A percentile compares a stretch with the other conserved stretches of the same genome.
These are phyloP conservation scores for Neltuma alba DNA, from an alignment of 306 rosid genomes.

Conservation along the genomic window DNA sequence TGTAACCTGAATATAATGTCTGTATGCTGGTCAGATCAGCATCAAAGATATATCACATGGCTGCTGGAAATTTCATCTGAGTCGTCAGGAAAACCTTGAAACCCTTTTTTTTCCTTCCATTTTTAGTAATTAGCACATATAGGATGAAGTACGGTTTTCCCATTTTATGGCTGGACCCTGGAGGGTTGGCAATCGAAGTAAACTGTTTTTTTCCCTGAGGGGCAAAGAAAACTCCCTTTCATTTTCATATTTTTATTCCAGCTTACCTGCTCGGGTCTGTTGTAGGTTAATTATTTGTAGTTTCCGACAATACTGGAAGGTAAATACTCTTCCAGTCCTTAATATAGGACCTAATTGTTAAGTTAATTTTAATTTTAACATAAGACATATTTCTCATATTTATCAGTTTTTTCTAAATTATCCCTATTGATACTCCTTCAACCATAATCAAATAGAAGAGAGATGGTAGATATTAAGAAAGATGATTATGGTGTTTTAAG, in stretches of 20 bases:
- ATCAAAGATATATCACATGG: not conserved
- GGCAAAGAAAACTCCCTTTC: too few relatives aligned
- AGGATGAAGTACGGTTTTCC: not conserved
- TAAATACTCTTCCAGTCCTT: too few relatives aligned
- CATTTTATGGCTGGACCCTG: slow-evolving; percentile 6
- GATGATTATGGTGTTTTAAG: too few relatives aligned
- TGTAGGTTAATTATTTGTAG: not conserved
- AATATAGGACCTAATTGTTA: too few relatives aligned
- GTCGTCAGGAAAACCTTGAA: not conserved
- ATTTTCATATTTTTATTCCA: too few relatives aligned
- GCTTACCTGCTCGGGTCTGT: not conserved
- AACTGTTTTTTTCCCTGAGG: too few relatives aligned
- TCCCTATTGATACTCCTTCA: too few relatives aligned
- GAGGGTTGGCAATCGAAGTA: not conserved
- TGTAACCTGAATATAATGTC: not conserved
- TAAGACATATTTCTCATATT: too few relatives aligned
- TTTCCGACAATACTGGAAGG: not conserved
- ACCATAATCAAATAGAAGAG: too few relatives aligned
- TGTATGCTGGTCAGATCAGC: slow-evolving; percentile 10
- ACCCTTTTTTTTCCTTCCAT: not conserved
- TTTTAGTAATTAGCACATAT: not conserved
- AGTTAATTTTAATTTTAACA: too few relatives aligned
- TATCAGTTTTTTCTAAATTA: too few relatives aligned
- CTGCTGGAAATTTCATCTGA: not conserved
- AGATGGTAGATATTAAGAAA: too few relatives aligned